A percentile compares a stretch with the other conserved stretches of the same genome.
phyloP scores from a whole-genome alignment of 2,329 filamentous ascomycete species.

The Fusarium sp. region DNA sequence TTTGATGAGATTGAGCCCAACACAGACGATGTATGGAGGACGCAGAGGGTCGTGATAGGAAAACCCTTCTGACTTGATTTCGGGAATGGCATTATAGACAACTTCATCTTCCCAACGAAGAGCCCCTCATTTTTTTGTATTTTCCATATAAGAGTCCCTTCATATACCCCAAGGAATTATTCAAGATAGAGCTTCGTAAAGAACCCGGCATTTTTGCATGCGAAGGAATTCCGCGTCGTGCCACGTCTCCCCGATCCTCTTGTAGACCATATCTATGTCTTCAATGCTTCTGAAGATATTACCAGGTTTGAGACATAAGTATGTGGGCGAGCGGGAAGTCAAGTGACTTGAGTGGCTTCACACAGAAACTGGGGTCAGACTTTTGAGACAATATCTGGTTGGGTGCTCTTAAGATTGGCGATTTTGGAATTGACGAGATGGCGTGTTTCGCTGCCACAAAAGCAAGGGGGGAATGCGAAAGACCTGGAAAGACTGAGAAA shows the following conservation, averaged over 20 bases:
- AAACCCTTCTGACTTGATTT: constrained; percentile 6
- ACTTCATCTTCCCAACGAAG: constrained; percentile 49
- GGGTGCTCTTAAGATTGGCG: constrained; percentile 36
- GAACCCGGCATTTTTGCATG: background rate
- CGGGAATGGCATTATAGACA: constrained; percentile 42
- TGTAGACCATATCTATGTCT: background rate
- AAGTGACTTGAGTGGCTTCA: constrained; percentile 36
- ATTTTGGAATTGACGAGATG: constrained; percentile 16
- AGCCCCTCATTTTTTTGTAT: constrained; percentile 35
- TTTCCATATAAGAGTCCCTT: constrained; percentile 26
- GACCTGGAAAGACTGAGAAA: constrained; percentile 23
- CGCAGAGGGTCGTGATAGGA: constrained; percentile 32
- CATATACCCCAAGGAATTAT: constrained; percentile 38
- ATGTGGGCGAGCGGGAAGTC: constrained; percentile 26
- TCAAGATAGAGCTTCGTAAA: constrained; percentile 23
- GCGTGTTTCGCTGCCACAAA: constrained; percentile 22
- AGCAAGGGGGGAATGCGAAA: constrained; percentile 18
- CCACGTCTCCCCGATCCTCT: background rate
- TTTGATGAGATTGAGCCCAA: constrained; percentile 35
- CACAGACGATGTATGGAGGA: constrained; percentile 35
- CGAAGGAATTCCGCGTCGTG: background rate
- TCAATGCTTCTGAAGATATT: background rate
- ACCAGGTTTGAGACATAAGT: background rate
- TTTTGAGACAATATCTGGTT: constrained; percentile 28
- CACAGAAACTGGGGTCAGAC: constrained; percentile 20